phyloP scores from a whole-genome alignment of 768 basidiomycete genomes.

The Lyophyllum atratum region DNA sequence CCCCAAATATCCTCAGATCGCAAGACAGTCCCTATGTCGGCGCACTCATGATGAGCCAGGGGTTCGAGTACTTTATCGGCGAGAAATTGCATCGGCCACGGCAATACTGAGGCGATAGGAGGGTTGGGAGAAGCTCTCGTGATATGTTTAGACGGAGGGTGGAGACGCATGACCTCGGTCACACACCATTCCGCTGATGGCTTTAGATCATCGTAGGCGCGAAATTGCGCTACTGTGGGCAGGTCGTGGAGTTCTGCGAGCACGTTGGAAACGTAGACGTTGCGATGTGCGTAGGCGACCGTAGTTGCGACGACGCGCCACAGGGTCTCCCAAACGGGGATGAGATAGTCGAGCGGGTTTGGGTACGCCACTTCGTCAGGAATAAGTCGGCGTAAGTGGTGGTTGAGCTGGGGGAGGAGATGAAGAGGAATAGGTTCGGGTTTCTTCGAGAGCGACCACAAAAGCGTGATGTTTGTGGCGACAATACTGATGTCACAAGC shows the following conservation, averaged over 20 bases:
- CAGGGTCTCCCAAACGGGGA: slow-evolving; percentile 62
- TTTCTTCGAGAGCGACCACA: slow-evolving; percentile 50
- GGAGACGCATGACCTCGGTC: slow-evolving; percentile 46
- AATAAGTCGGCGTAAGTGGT: slow-evolving; percentile 41
- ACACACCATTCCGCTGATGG: slow-evolving; percentile 40
- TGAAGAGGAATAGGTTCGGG: slow-evolving; percentile 27
- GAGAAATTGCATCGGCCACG: not conserved
- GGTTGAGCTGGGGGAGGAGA: slow-evolving; percentile 35
- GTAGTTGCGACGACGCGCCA: slow-evolving; percentile 59
- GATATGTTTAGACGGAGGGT: slow-evolving; percentile 54
- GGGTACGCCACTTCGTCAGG: slow-evolving; percentile 31
- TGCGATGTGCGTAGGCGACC: slow-evolving; percentile 37
- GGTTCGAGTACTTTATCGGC: not conserved
- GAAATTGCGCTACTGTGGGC: slow-evolving; percentile 33
- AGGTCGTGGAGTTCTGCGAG: slow-evolving; percentile 38
- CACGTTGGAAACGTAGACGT: slow-evolving; percentile 20
- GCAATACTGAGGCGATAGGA: slow-evolving; percentile 3
- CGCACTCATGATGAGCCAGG: slow-evolving; percentile 26
- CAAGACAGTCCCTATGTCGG: slow-evolving; percentile 37
- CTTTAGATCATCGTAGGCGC: slow-evolving; percentile 4
- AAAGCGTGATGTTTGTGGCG: slow-evolving; percentile 41
- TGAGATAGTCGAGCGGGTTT: slow-evolving; percentile 51
- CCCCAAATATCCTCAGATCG: slow-evolving; percentile 39
- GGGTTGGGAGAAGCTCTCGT: slow-evolving; percentile 23
- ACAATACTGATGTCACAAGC: slow-evolving; percentile 36